Conservation (phyloP, 352 stramenopile genomes). For the Pythium dissotocum region DNA sequence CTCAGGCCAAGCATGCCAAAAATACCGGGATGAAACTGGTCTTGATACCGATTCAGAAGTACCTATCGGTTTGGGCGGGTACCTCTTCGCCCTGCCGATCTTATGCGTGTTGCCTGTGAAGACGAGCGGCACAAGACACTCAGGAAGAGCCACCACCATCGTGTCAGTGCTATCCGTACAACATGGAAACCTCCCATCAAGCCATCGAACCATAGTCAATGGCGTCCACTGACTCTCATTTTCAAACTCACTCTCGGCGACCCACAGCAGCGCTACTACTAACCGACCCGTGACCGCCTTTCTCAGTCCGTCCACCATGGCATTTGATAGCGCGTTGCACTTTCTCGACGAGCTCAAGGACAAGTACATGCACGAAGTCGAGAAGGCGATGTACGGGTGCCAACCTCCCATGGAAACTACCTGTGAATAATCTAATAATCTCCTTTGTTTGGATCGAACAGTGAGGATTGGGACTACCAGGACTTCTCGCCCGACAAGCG, state of each 20-base stretch:
- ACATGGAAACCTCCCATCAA: background rate
- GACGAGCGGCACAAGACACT: constrained; percentile 13
- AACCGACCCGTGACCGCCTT: background rate
- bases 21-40: background rate
- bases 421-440: background rate
- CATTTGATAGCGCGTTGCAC: constrained; percentile 37
- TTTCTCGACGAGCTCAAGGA: constrained; percentile 60
- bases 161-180: background rate
- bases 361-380: constrained; percentile 59
- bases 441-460: constrained; percentile 12
- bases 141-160: constrained; percentile 4
- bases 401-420: background rate
- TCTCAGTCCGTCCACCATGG: constrained; percentile 13
- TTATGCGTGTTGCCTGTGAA: constrained; percentile 16
- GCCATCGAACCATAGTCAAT: background rate
- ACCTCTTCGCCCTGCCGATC: constrained; percentile 10
- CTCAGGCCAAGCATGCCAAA: background rate
- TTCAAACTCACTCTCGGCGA: constrained; percentile 1
- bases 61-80: background rate
- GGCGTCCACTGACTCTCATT: background rate
- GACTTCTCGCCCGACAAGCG: constrained; percentile 68
- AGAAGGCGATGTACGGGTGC: constrained; percentile 46
- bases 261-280: background rate
- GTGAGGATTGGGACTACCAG: constrained; percentile 75
- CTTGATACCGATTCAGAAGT: no score